Evolutionary conservation across 2,329 filamentous ascomycete species (phyloP).

Genomic region (Hirsutella minnesotensis): DNA sequence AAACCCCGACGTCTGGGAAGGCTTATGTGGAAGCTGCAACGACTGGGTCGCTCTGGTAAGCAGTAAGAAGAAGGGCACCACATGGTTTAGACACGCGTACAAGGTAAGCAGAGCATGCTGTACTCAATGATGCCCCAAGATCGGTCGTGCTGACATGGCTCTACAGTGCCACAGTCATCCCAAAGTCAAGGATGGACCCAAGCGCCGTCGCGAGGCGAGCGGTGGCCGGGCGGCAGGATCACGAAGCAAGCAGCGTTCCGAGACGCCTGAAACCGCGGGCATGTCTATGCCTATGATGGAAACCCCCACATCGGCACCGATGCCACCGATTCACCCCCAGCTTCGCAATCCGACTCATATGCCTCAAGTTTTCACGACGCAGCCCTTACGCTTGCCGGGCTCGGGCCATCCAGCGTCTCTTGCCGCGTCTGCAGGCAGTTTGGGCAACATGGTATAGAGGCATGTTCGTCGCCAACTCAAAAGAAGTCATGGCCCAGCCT

Average conservation of each 20-base stretch:
- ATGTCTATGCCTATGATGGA: slow-evolving; percentile 8
- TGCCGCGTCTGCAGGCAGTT: neutral
- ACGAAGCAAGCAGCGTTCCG: slow-evolving; percentile 31
- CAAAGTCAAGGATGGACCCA: slow-evolving; percentile 60
- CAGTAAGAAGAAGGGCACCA: slow-evolving; percentile 86
- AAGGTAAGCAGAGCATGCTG: slow-evolving; percentile 44
- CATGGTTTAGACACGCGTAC: slow-evolving; percentile 83
- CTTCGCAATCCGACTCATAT: neutral
- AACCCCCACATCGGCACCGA: slow-evolving; percentile 3
- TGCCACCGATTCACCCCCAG: neutral
- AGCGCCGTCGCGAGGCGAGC: slow-evolving; percentile 52
- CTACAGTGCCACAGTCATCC: slow-evolving; percentile 57
- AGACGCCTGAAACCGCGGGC: slow-evolving; percentile 14
- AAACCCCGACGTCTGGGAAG: slow-evolving; percentile 74
- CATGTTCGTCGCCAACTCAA: neutral
- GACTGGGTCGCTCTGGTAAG: slow-evolving; percentile 74
- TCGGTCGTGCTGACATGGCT: neutral
- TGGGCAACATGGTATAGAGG: slow-evolving; percentile 1
- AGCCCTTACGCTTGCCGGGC: neutral
- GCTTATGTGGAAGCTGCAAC: slow-evolving; percentile 64
- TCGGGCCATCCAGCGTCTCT: neutral
- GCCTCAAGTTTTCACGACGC: neutral
- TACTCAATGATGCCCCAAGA: neutral
- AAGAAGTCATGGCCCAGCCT: no score
- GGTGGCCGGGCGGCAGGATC: slow-evolving; percentile 21